Base-by-base conservation (phyloP, 805 yeast species). In the Nakazawaea pomicola region DNA sequence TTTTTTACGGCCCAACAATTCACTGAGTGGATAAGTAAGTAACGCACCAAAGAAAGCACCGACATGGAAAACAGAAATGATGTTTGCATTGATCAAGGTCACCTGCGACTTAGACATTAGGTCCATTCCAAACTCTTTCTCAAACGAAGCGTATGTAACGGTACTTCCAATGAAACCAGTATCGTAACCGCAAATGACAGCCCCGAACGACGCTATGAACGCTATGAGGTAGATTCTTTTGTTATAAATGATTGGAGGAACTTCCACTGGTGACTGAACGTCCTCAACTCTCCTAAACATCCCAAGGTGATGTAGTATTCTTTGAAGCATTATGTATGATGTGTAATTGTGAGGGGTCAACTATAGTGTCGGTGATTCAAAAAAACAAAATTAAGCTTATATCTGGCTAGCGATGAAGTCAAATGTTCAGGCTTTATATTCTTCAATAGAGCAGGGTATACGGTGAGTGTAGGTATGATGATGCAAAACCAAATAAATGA, bases 101-200 rank as follows among this genome's bases (percentile, higher is more conserved):
- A 54, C 54, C 14, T 53, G 47, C 2, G 48, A 28, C 0, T 56
- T 23, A 3, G 67, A 44, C 55, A 56, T 56, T 6, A 50, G 41
- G 41, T 57, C 65, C 33, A 72, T 48, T 12, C 68, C 72, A 51
- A 74, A 75, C 49, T 70, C 76, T 3, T 46, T 38, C 43, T 59
- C 51, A 53, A 75, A 75, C 3, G 75, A 66, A 7, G 52, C 57
- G 33, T 74, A 55, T 1, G 72, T 56, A n/a, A 72, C 67, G 4
- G 75, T 68, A n/a, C 75, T 72, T 9, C 79, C 80, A 37, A 74
- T 70, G 53, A 72, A 74, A 6, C 78, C 78, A 29, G 76, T 69
- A 49, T 74, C 80, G 51, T 74, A 74, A 11, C 80, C 80, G 42
- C 74, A 70, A 41, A 70, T 65, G 18, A 70, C 59, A 11, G 79